Evolutionary conservation across 225 moss, liverwort and hornwort species (phyloP), one percentile per base, ranked within the genome.

Genomic region (Marchantia polymorpha): DNA sequence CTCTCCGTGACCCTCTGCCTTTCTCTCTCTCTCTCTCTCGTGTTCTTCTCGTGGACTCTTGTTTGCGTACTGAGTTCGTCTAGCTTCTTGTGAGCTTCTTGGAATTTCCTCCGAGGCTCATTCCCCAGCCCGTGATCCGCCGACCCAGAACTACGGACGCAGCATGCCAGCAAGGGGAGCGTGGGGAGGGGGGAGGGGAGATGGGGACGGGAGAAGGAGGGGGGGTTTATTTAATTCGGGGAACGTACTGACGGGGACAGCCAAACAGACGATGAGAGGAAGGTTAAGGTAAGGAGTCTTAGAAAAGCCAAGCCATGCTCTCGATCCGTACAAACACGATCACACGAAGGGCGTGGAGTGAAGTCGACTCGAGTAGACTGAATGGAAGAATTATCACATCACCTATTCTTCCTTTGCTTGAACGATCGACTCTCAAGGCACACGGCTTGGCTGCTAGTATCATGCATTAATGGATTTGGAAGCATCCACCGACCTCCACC

Each of bases 361-460:
- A n/a, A 50, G 7, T 8, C 15, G 25, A 26, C 60, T 3, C 23
- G 10, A 76, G 48, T 0, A 14, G 22, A 30, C 69, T 27, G 46
- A 69, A 39, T 2, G 17, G 48, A 12, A 0, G 9, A 69, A 22
- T 31, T 46, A 69, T 10, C 10, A 69, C 19, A 76, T 19, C 22
- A 49, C 64, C 64, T 77, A 30, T 77, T 49, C 50, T 64, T 77
- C 30, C 77, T 48, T 29, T 77, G 77, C 49, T 77, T 77, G 77
- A 77, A 77, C 0, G 77, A 77, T 77, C 77, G 77, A 60, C 77
- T 77, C 77, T 77, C 77, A 25, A 77, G 77, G 63, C 63, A 39
- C 39, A 63, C 48, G 26, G n/a, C 63, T 16, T 64, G 49, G 64
- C 17, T 27, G 77, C 64, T 50, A 25, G 64, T 49, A 47, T 77